Evolutionary conservation across 345 rosid species (phyloP), one percentile per base, ranked within the genome.

Genomic region (Salix exigua): DNA sequence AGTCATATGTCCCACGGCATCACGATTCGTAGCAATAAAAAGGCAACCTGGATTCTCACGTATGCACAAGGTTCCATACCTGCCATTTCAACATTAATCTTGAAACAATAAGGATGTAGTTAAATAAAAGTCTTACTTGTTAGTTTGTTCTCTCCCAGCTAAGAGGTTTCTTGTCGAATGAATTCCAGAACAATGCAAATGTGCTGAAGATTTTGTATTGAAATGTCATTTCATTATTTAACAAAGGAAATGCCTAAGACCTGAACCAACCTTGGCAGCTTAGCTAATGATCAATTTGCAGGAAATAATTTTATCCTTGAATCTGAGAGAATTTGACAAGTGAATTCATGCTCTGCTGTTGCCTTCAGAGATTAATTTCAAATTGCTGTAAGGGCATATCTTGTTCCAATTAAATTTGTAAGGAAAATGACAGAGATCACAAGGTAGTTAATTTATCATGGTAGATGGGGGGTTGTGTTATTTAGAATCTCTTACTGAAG

Each of bases 41-140:
- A 89, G 93, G 86, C 98, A 95, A 16, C 91, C 96, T 4, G 96
- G 98, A 88, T 95, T 95, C 89, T 95, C 94, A 48, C 98, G 92
- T 35, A 95, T 83, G 85, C 98, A 95, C 78, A 93, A 90, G 61
- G 99, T 93, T 76, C 86, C 97, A 67, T 95, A 91, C 88, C 99
- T 95, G 86, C 70, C 77, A 68, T 77, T 40, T 38, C 63, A 75
- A 78, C 61, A 6, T 9, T 48, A 4, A 66, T 51, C 21, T 12
- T 14, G 11, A 16, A 31, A 28, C 18, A 40, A 23, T 10, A 28
- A 37, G n/a, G 63, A 53, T 38, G 74, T 4, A 70, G 40, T 61
- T 23, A 17, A 40, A 9, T 51, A 53, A 40, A 73, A 53, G 66
- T 53, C 67, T 44, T 19, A 16, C 5, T 61, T 35, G 2, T 53